Percentiles rank a stretch among this genome's conserved stretches.
These are phyloP conservation scores for Alternaria sp. DNA, from an alignment of 2,329 filamentous ascomycete species.

Conservation along the genomic window DNA sequence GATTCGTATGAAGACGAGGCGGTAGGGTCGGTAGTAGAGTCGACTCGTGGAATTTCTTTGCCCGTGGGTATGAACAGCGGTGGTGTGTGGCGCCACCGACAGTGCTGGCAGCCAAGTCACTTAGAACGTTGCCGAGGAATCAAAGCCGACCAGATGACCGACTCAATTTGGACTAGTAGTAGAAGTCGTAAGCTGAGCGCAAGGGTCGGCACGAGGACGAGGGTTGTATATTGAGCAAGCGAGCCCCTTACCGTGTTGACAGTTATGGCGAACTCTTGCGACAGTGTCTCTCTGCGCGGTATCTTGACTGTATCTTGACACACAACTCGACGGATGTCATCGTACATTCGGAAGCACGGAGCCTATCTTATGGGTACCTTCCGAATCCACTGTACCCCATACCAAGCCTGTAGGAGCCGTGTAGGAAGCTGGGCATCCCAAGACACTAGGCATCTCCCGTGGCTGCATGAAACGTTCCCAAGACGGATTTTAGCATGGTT, in stretches of 20 bases:
- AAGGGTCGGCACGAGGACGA: not conserved
- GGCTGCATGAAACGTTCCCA: not conserved
- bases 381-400: not conserved
- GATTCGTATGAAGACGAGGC: not conserved
- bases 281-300: not conserved
- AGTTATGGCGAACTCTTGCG: not conserved
- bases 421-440: not conserved
- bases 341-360: not conserved
- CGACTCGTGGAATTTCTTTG: constrained; percentile 8
- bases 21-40: not conserved
- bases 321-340: not conserved
- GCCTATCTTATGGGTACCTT: not conserved
- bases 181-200: not conserved
- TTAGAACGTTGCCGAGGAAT: not conserved
- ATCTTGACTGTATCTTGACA: not conserved
- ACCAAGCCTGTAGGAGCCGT: not conserved
- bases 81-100: not conserved
- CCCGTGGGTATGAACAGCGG: constrained; percentile 1
- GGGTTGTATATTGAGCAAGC: not conserved
- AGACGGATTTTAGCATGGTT: not conserved
- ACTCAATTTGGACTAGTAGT: not conserved
- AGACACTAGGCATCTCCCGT: not conserved
- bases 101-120: constrained; percentile 1
- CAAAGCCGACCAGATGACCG: not conserved
- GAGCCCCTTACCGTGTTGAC: not conserved